Evolutionary conservation across 441 rosid genomes (phyloP).

Genomic region (Hura crepitans): DNA sequence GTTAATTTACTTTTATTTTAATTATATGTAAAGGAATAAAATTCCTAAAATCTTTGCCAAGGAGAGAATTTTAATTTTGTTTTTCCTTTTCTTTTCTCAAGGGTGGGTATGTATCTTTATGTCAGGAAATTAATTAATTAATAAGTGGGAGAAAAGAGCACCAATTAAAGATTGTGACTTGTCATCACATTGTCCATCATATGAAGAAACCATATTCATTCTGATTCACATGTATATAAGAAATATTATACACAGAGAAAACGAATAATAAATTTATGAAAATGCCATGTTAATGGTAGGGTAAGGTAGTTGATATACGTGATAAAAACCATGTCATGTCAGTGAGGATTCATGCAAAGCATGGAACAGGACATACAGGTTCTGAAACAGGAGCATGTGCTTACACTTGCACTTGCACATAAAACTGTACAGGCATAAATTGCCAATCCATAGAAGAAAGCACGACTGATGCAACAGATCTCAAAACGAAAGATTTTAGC

Average conservation of each 20-base stretch:
- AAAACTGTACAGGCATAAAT: slow-evolving; percentile 28
- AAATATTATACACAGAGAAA: slow-evolving; percentile 4
- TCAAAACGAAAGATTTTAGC: too few relatives aligned
- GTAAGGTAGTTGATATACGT: slow-evolving; percentile 25
- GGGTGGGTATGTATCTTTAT: slow-evolving; percentile 7
- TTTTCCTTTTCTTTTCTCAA: background rate
- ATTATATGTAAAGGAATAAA: too few relatives aligned
- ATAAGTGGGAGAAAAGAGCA: slow-evolving; percentile 19
- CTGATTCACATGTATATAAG: slow-evolving; percentile 10
- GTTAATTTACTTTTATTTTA: background rate
- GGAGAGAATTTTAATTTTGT: background rate
- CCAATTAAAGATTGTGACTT: slow-evolving; percentile 38
- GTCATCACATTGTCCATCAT: slow-evolving; percentile 41
- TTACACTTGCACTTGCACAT: slow-evolving; percentile 8
- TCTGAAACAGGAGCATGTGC: slow-evolving; percentile 42
- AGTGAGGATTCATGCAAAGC: slow-evolving; percentile 34
- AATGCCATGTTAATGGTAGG: slow-evolving; percentile 24
- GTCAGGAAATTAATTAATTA: slow-evolving; percentile 26
- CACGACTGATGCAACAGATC: too few relatives aligned
- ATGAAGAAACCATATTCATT: slow-evolving; percentile 32
- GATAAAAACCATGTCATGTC: slow-evolving; percentile 19
- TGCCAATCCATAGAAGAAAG: too few relatives aligned
- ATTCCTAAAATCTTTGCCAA: background rate
- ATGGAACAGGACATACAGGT: slow-evolving; percentile 40
- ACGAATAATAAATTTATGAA: background rate